phyloP scores from a whole-genome alignment of 2,329 filamentous ascomycete genomes.

The Aspergillus spinulosporus region DNA sequence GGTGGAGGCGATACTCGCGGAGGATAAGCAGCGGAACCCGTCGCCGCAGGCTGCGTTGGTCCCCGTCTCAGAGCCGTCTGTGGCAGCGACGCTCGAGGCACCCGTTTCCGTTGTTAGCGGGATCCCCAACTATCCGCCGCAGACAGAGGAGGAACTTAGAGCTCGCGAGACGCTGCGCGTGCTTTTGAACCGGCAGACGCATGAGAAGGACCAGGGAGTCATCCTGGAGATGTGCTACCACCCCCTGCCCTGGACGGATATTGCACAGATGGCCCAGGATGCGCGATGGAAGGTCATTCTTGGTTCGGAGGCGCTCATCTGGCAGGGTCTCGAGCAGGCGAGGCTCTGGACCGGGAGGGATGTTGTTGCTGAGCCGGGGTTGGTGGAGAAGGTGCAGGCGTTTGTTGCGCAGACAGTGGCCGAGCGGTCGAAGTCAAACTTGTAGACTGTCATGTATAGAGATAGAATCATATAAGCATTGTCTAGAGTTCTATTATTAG shows the following conservation, averaged over 20 bases:
- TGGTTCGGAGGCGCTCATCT: conserved; percentile 75
- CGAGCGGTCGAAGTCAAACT: conserved; percentile 34
- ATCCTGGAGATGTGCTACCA: conserved; percentile 85
- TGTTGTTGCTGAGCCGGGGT: conserved; percentile 56
- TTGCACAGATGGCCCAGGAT: conserved; percentile 61
- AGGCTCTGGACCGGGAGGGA: conserved; percentile 63
- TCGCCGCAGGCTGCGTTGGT: conserved; percentile 46
- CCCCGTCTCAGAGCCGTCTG: conserved; percentile 61
- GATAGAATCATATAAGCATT: conserved; percentile 7
- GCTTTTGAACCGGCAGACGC: conserved; percentile 35
- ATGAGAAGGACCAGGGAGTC: conserved; percentile 56
- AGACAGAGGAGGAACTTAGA: conserved; percentile 61
- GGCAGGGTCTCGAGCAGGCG: conserved; percentile 71
- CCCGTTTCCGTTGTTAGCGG: conserved; percentile 71
- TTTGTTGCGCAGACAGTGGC: conserved; percentile 52
- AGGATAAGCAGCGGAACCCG: conserved; percentile 61
- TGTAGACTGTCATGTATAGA: conserved; percentile 24
- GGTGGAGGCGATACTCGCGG: conserved; percentile 65
- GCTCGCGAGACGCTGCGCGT: conserved; percentile 55
- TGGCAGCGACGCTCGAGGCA: conserved; percentile 59
- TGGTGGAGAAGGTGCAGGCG: conserved; percentile 58
- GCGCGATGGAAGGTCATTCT: conserved; percentile 72
- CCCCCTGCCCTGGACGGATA: conserved; percentile 66
- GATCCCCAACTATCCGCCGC: conserved; percentile 74
- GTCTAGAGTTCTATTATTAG: not conserved